phyloP scores from a whole-genome alignment of 306 rosid genomes.

The Elaeagnus macrophylla region DNA sequence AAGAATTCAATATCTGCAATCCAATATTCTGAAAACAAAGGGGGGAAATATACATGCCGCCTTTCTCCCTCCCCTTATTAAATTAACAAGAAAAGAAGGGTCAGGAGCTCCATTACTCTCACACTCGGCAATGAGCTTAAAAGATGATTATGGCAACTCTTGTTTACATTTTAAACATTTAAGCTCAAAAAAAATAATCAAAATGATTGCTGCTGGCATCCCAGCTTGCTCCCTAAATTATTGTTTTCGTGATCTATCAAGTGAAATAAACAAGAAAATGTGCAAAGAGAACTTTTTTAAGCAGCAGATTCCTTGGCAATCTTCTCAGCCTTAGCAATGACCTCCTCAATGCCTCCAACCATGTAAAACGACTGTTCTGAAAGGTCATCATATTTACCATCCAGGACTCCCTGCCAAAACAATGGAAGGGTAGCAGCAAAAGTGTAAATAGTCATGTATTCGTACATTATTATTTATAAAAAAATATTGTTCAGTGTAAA shows the following conservation, averaged over 20 bases:
- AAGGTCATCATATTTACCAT: slow-evolving; percentile 91
- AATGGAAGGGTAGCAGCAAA: too few relatives aligned
- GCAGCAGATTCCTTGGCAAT: slow-evolving; percentile 82
- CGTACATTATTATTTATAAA: too few relatives aligned
- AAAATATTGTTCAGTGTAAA: too few relatives aligned
- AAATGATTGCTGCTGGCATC: slow-evolving; percentile 48
- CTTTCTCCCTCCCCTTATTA: too few relatives aligned
- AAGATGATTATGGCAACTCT: slow-evolving; percentile 35
- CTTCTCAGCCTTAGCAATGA: slow-evolving; percentile 94
- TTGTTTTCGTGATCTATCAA: slow-evolving; percentile 57
- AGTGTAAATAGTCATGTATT: too few relatives aligned
- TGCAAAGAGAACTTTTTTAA: neutral
- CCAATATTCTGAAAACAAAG: too few relatives aligned
- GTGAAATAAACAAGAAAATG: slow-evolving; percentile 16
- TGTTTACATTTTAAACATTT: slow-evolving; percentile 28
- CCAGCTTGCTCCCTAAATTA: slow-evolving; percentile 54
- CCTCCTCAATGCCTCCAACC: slow-evolving; percentile 99
- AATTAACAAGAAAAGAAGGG: too few relatives aligned
- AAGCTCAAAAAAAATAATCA: slow-evolving; percentile 32
- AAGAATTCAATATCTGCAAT: too few relatives aligned
- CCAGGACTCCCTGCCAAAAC: slow-evolving; percentile 73
- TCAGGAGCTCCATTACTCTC: too few relatives aligned
- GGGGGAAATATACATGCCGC: too few relatives aligned
- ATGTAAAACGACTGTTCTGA: slow-evolving; percentile 87
- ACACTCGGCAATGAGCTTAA: slow-evolving; percentile 33